These are phyloP conservation scores for Sphagnum fallax DNA, from an alignment of 228 moss, liverwort and hornwort species.

Conservation along the genomic window DNA sequence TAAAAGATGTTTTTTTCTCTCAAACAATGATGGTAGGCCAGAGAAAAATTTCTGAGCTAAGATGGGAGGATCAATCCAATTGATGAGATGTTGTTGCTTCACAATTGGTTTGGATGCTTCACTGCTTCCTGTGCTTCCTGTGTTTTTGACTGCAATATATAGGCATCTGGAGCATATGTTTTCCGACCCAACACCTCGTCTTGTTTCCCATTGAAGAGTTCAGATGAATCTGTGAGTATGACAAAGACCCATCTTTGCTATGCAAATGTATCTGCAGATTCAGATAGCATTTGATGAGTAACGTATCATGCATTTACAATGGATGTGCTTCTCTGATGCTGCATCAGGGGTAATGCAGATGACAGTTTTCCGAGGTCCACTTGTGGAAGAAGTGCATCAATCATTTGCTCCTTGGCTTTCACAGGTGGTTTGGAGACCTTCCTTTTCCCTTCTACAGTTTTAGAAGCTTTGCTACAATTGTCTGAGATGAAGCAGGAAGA, in stretches of 20 bases:
- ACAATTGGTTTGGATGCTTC: too few species aligned
- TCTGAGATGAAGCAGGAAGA: not conserved
- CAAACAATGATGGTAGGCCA: too few species aligned
- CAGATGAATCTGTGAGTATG: conserved; percentile 26
- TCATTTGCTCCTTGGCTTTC: conserved; percentile 80
- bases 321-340: too few species aligned
- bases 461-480: not conserved
- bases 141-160: not conserved
- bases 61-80: too few species aligned
- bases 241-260: not conserved
- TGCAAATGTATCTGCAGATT: not conserved
- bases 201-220: conserved; percentile 58
- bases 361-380: conserved; percentile 64
- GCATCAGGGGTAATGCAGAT: conserved; percentile 19
- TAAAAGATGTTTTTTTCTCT: too few species aligned
- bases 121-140: too few species aligned
- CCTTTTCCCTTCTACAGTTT: not conserved
- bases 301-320: too few species aligned
- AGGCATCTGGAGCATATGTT: conserved; percentile 91
- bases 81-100: too few species aligned
- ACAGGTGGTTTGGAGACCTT: conserved; percentile 40
- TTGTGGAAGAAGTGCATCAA: conserved; percentile 93
- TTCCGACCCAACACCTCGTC: conserved; percentile 84
- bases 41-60: too few species aligned
- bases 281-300: not conserved